phyloP scores from a whole-genome alignment of 108 stramenopile species.

The Skeletonema marinoi region DNA sequence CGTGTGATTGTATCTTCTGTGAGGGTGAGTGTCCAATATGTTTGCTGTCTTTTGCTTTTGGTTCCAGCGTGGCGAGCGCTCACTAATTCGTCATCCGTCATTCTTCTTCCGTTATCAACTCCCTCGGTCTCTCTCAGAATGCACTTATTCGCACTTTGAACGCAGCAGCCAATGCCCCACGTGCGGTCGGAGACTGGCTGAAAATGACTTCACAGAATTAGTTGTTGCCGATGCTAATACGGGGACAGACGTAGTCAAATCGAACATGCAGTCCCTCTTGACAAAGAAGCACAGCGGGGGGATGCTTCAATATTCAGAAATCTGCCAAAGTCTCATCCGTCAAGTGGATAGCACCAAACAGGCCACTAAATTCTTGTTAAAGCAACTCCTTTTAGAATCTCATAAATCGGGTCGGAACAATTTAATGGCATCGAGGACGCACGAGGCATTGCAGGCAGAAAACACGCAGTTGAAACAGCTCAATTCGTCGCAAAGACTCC shows the following conservation, averaged over 20 bases:
- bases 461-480: constrained; percentile 61
- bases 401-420: constrained; percentile 38
- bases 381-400: constrained; percentile 67
- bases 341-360: constrained; percentile 55
- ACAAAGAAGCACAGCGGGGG: constrained; percentile 46
- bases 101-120: not conserved
- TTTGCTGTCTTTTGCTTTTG: not conserved
- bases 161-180: constrained; percentile 61
- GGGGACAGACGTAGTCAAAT: constrained; percentile 45
- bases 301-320: constrained; percentile 41
- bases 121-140: constrained; percentile 41
- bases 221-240: constrained; percentile 63
- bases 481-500: constrained; percentile 49
- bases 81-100: constrained; percentile 2
- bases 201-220: constrained; percentile 76
- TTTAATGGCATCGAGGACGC: constrained; percentile 25
- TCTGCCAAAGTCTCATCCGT: constrained; percentile 46
- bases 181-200: constrained; percentile 56
- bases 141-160: constrained; percentile 79
- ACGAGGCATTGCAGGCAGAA: constrained; percentile 56
- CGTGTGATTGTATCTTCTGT: constrained; percentile 81
- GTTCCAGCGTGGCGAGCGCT: not conserved
- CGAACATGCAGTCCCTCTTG: constrained; percentile 51
- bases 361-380: constrained; percentile 66
- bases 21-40: constrained; percentile 57